phyloP scores from a whole-genome alignment of 345 rosid genomes.

The Cardiospermum halicacabum region DNA sequence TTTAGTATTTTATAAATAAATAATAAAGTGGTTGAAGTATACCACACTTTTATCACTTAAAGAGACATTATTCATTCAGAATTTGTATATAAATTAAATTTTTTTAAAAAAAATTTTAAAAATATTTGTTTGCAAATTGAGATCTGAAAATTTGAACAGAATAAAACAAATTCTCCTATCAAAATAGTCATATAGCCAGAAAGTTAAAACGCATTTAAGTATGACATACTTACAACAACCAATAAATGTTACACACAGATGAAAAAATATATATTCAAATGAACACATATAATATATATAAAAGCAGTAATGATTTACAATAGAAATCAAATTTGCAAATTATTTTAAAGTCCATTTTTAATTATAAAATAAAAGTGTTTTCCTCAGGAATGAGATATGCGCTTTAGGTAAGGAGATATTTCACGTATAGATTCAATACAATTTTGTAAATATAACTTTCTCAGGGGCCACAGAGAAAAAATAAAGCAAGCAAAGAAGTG shows the following conservation, averaged over 20 bases:
- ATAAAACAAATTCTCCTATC: not conserved
- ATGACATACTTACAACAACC: not conserved
- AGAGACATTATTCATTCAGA: too few species aligned
- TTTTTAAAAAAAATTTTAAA: too few species aligned
- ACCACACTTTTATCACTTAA: too few species aligned
- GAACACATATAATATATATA: not conserved
- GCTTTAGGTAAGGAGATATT: not conserved
- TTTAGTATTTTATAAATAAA: too few species aligned
- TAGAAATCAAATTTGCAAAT: not conserved
- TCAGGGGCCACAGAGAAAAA: not conserved
- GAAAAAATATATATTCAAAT: not conserved
- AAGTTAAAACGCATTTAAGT: not conserved
- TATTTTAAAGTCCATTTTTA: not conserved
- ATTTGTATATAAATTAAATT: too few species aligned
- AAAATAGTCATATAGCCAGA: conserved; percentile 3
- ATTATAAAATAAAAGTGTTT: not conserved
- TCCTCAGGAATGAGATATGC: not conserved
- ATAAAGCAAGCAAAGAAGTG: not conserved
- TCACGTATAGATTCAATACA: not conserved
- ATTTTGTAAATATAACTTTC: not conserved
- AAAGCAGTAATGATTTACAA: not conserved
- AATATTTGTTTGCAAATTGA: too few species aligned
- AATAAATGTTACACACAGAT: not conserved
- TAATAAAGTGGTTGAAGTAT: too few species aligned
- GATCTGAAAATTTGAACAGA: conserved; percentile 52